Evolutionary conservation across 192 early-diverging fungal genomes (phyloP), one percentile per base, ranked within the genome.

Genomic region (Pecoramyces ruminantium): DNA sequence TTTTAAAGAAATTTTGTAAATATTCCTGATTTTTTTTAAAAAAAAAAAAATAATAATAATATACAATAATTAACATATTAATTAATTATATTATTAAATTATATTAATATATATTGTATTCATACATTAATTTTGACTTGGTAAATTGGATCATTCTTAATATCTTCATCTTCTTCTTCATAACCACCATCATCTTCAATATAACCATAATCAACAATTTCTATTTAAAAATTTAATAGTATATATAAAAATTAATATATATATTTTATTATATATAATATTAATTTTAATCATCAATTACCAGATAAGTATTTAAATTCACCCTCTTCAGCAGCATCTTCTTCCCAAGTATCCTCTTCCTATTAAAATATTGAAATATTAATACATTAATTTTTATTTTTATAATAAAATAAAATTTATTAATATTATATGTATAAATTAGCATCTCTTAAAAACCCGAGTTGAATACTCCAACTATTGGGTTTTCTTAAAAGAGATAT

Each of bases 131-230:
- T 85, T 79, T 92, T 91, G 38, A 87, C 83, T 81, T 92, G 87
- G 78, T 90, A 93, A 67, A 93, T 86, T 14, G 91, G 91, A 81
- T 91, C 91, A 25, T 89, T 85, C 39, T 92, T 88, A 18, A 92
- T 83, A 82, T 95, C 92, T 78, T 90, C 87, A 30, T 92, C 91
- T 78, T 86, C 84, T 78, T 87, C 92, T 79, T 89, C 88, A 83
- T 92, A 92, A 30, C 89, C 91, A 34, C 78, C 86, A 30, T 84
- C 87, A 79, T 87, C 88, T 83, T 90, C 81, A 14, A 81, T 30
- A 34, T 29, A 30, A 11, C 21, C 78, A 81, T 13, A 29, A 77
- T 34, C 21, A 30, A 18, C 29, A 17, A 79, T 79, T 25, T 80
- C 38, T 85, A 79, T 1, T 85, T 4, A 0, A 79, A 82, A 83